Conservation (phyloP, 2,329 filamentous ascomycete genomes). For the Fusarium sp. region DNA sequence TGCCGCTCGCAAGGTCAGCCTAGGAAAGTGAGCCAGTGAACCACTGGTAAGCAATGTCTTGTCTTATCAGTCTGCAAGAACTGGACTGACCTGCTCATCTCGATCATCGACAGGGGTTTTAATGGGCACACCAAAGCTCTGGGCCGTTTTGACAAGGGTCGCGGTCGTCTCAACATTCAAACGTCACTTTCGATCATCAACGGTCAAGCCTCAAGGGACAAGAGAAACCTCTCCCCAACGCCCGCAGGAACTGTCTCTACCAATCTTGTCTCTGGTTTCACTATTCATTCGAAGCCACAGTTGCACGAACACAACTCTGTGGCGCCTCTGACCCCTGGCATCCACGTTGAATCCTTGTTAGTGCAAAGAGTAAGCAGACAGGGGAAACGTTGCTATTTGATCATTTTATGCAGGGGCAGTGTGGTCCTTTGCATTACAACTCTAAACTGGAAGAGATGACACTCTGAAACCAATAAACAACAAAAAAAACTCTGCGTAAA, state of each 20-base stretch:
- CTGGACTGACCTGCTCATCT: slow-evolving; percentile 5
- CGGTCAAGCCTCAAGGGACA: slow-evolving; percentile 11
- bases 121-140: slow-evolving; percentile 16
- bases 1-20: neutral
- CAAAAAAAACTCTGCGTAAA: neutral
- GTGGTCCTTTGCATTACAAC: slow-evolving; percentile 21
- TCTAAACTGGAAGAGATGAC: slow-evolving; percentile 11
- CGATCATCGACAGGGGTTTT: slow-evolving; percentile 23
- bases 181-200: slow-evolving; percentile 9
- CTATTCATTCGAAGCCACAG: slow-evolving; percentile 15
- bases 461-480: slow-evolving; percentile 16
- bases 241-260: neutral
- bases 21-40: neutral
- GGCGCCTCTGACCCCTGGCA: slow-evolving; percentile 21
- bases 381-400: slow-evolving; percentile 14
- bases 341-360: slow-evolving; percentile 30
- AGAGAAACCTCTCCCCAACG: neutral
- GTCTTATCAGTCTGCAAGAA: slow-evolving; percentile 1
- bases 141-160: slow-evolving; percentile 16
- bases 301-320: slow-evolving; percentile 22
- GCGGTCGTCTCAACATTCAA: slow-evolving; percentile 3
- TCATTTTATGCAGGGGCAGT: slow-evolving; percentile 39
- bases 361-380: slow-evolving; percentile 7
- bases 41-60: slow-evolving; percentile 11
- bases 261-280: neutral